Conservation (phyloP, 371 early-diverging fungal species). For the Rhizomucor miehei region DNA sequence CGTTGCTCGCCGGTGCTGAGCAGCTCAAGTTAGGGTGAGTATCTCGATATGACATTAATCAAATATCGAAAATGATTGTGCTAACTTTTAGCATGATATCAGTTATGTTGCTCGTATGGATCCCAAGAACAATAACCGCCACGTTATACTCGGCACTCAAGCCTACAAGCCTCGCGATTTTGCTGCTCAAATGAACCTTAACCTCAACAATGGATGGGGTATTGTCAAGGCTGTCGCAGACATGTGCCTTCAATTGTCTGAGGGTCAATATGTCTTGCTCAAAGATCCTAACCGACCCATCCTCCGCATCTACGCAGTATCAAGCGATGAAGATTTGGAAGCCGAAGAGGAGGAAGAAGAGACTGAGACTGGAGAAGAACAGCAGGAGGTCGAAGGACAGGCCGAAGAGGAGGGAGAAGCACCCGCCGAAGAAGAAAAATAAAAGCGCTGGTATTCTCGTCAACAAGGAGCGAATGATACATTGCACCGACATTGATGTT, state of each 20-base stretch:
- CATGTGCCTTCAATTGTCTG: conserved; percentile 77
- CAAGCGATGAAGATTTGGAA: conserved; percentile 65
- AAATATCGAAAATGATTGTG: neutral
- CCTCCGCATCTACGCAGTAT: conserved; percentile 78
- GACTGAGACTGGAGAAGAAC: conserved; percentile 41
- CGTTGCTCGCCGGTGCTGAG: conserved; percentile 84
- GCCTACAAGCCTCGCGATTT: conserved; percentile 91
- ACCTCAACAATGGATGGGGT: conserved; percentile 90
- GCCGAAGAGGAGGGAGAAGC: conserved; percentile 2
- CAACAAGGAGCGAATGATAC: conserved; percentile 57
- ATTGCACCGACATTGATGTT: conserved; percentile 59
- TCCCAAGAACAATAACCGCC: conserved; percentile 80
- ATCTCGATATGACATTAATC: conserved; percentile 24
- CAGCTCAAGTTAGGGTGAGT: conserved; percentile 82
- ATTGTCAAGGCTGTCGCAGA: conserved; percentile 92
- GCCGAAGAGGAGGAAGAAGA: conserved; percentile 52
- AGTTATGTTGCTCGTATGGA: conserved; percentile 72
- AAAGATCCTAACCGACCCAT: conserved; percentile 95
- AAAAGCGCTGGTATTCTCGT: conserved; percentile 47
- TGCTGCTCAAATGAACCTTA: conserved; percentile 87
- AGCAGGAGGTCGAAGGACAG: conserved; percentile 13
- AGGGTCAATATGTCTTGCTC: conserved; percentile 92
- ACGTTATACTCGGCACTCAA: conserved; percentile 82
- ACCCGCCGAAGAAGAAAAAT: neutral
- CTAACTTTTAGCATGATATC: neutral